Evolutionary conservation across 768 basidiomycete species (phyloP), one percentile per base, ranked within the genome.

Genomic region (Mycena chlorophos): DNA sequence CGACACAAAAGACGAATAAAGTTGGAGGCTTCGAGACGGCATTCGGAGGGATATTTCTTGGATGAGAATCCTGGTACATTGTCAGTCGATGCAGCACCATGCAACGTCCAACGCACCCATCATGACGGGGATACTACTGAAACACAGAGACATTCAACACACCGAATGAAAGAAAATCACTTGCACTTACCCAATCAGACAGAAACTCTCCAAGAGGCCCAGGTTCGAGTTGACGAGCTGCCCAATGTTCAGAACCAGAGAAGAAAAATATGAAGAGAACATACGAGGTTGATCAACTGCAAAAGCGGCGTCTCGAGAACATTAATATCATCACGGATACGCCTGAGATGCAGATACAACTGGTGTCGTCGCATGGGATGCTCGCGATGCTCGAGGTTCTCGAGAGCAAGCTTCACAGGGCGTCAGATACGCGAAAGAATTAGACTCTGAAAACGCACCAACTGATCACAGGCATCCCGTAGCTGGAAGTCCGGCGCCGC

Each of bases 1-100:
- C 93, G 86, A 68, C 96, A 97, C 23, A 98, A 81, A 14, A 95
- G 73, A 25, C 91, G 87, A 50, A 99, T 91, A 70, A 98, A 98
- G 64, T 91, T 87, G 2, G 97, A 98, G 0, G 95, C 96, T 66
- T 98, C 91, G n/a, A 91, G 71, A 30, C 97, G 86, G 64, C 94
- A 97, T 68, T 97, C 94, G 13, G 90, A 85, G 1, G 94, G 87
- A 66, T 91, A 93, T 63, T 89, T 92, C 76, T 96, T 98, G 12
- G 92, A 93, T 0, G 96, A 94, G 67, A 95, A 98, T 42, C 87
- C 91, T 91, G 25, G 10, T 54, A 50, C 38, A 26, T 26, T 38
- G 54, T 29, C 47, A 60, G 4, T 3, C 52, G 38, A 56, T 39
- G 30, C 4, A n/a, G 38, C 43, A 16, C 42, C 30, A 49, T 13